phyloP scores from a whole-genome alignment of 495 filamentous ascomycete genomes.

The Talaromyces trachyspermus region DNA sequence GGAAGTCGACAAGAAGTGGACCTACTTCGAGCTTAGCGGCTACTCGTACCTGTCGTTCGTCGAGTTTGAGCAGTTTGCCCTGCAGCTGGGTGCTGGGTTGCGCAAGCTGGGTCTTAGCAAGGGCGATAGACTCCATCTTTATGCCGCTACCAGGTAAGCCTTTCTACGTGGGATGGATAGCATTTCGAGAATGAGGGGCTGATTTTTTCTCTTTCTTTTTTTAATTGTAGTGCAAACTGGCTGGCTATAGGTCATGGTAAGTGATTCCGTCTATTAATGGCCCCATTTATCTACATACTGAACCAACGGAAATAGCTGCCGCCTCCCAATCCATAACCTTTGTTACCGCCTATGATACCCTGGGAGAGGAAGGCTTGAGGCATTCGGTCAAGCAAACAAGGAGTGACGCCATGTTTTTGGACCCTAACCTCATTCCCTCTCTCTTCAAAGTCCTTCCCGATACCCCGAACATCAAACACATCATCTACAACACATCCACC shows the following conservation, averaged over 20 bases:
- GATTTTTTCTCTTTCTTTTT: neutral
- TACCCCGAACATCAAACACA: slow-evolving; percentile 66
- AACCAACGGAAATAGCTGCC: slow-evolving; percentile 30
- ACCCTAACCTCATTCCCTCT: slow-evolving; percentile 73
- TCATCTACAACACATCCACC: slow-evolving; percentile 79
- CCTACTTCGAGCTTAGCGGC: slow-evolving; percentile 83
- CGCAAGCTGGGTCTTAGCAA: slow-evolving; percentile 71
- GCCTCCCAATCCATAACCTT: slow-evolving; percentile 91
- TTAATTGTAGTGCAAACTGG: slow-evolving; percentile 56
- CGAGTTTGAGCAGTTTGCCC: slow-evolving; percentile 72
- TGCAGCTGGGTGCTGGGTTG: slow-evolving; percentile 69
- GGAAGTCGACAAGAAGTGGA: slow-evolving; percentile 94
- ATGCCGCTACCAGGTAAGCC: slow-evolving; percentile 69
- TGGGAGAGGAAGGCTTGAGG: slow-evolving; percentile 86
- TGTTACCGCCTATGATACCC: slow-evolving; percentile 95
- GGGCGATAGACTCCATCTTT: slow-evolving; percentile 75
- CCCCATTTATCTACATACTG: neutral
- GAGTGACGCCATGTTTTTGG: slow-evolving; percentile 84
- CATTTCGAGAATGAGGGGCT: too few species aligned
- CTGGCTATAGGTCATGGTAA: slow-evolving; percentile 63
- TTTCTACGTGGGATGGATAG: too few species aligned
- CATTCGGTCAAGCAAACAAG: slow-evolving; percentile 86
- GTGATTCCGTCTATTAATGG: slow-evolving; percentile 7
- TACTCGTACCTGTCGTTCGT: slow-evolving; percentile 84
- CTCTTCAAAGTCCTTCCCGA: slow-evolving; percentile 75